A percentile compares a stretch with the other conserved stretches of the same genome.
These are phyloP conservation scores for Fusarium sp. DNA, from an alignment of 2,329 filamentous ascomycete genomes.

Conservation along the genomic window DNA sequence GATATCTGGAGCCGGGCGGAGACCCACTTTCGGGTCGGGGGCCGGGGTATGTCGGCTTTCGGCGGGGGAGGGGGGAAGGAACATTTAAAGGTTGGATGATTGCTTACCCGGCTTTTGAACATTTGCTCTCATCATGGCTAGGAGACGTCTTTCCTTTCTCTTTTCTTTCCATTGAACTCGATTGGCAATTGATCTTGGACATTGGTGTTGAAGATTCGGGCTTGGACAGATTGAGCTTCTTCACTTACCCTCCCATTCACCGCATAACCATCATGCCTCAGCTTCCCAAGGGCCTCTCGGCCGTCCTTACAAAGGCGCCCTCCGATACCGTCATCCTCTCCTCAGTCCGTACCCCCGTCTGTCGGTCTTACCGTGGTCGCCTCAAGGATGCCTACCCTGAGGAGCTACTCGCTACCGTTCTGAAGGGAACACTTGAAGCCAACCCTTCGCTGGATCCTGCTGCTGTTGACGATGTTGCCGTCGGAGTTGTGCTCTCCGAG, in stretches of 20 bases:
- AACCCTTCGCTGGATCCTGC: constrained; percentile 78
- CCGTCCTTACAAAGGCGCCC: constrained; percentile 81
- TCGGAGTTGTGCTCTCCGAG: constrained; percentile 91
- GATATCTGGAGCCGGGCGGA: constrained; percentile 37
- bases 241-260: neutral
- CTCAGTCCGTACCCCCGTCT: constrained; percentile 88
- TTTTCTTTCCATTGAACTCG: constrained; percentile 1
- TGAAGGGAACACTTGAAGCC: constrained; percentile 60
- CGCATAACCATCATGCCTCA: constrained; percentile 29
- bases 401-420: constrained; percentile 78
- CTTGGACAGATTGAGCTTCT: neutral
- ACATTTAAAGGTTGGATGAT: constrained; percentile 30
- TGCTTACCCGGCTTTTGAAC: constrained; percentile 34
- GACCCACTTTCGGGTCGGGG: constrained; percentile 31
- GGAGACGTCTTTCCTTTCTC: neutral
- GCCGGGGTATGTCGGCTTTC: constrained; percentile 31
- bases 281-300: constrained; percentile 67
- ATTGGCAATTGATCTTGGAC: neutral
- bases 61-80: constrained; percentile 16
- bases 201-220: neutral
- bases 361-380: constrained; percentile 82
- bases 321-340: constrained; percentile 90
- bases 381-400: constrained; percentile 92
- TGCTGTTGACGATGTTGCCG: constrained; percentile 78
- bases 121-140: constrained; percentile 8